These are phyloP conservation scores for Eleusine indica DNA, from an alignment of 176 grass and related monocot genomes.

Conservation along the genomic window DNA sequence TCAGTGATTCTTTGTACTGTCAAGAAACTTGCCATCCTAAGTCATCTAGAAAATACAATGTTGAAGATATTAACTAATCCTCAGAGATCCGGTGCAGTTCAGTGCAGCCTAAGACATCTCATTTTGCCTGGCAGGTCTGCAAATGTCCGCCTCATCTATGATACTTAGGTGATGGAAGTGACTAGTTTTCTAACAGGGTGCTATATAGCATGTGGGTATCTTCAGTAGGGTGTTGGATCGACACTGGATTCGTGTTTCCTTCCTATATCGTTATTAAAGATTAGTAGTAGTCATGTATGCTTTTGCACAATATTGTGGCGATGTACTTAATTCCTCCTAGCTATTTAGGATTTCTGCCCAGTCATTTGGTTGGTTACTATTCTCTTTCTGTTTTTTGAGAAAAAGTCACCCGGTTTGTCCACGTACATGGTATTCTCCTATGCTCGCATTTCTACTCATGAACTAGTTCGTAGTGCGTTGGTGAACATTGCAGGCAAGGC, in stretches of 20 bases:
- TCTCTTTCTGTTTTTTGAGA: too few relatives aligned
- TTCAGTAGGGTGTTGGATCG: slow-evolving; percentile 7
- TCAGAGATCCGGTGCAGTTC: too few relatives aligned
- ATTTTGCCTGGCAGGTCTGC: slow-evolving; percentile 2
- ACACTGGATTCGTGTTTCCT: neutral
- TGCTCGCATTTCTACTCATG: neutral
- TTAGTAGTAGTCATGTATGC: slow-evolving; percentile 1
- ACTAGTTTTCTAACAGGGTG: slow-evolving; percentile 10
- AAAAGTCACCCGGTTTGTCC: neutral
- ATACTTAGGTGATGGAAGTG: slow-evolving; percentile 5
- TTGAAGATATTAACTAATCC: neutral
- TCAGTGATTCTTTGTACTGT: slow-evolving; percentile 3
- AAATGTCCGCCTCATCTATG: neutral
- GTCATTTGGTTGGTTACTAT: neutral
- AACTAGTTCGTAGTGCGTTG: neutral
- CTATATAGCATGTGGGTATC: neutral
- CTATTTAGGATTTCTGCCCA: neutral
- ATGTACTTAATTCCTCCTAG: neutral
- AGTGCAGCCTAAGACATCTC: neutral
- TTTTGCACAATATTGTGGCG: neutral
- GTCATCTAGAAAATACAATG: neutral
- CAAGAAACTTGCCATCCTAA: neutral
- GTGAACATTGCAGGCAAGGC: neutral
- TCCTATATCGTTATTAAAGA: neutral
- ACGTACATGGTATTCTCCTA: neutral